Evolutionary conservation across 129 eudicot species (phyloP), one percentile per base, ranked within the genome.

Genomic region (Escallonia herrerae): DNA sequence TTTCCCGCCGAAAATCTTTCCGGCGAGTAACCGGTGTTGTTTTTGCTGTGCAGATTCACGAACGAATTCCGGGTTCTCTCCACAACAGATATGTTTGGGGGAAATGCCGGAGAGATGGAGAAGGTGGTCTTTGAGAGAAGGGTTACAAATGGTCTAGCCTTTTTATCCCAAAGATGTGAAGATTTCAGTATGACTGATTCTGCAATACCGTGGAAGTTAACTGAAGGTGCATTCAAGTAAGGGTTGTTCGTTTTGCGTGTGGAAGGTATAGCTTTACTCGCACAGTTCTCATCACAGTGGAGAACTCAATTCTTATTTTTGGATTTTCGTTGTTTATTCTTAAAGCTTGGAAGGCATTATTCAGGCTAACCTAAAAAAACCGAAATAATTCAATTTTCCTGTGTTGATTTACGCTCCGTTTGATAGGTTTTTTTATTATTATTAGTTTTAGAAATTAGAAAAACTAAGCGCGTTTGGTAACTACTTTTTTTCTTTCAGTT

Each of bases 41-140:
- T n/a, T n/a, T n/a, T n/a, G n/a, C n/a, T n/a, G n/a, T n/a, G n/a
- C n/a, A n/a, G n/a, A n/a, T n/a, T n/a, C n/a, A n/a, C n/a, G n/a
- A n/a, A n/a, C n/a, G n/a, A n/a, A n/a, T n/a, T n/a, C n/a, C n/a
- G n/a, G n/a, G n/a, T n/a, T n/a, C n/a, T n/a, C n/a, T n/a, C n/a
- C n/a, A n/a, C n/a, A n/a, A n/a, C n/a, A n/a, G n/a, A n/a, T 62
- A 58, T 37, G 79, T 61, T 70, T 75, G 68, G 97, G 97, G 81
- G 65, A 69, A 52, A 85, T 10, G 60, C 44, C 9, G 65, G 83
- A 80, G 5, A 91, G 74, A 14, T 55, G 68, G 56, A 85, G 77
- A 53, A 87, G 72, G 41, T 65, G 63, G 56, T 87, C 76, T 76
- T 80, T 65, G 52, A 79, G 52, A 39, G 84, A 63, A 22, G 51